phyloP scores from a whole-genome alignment of 139 green algal species.

The Chlamydomonas asymmetrica region DNA sequence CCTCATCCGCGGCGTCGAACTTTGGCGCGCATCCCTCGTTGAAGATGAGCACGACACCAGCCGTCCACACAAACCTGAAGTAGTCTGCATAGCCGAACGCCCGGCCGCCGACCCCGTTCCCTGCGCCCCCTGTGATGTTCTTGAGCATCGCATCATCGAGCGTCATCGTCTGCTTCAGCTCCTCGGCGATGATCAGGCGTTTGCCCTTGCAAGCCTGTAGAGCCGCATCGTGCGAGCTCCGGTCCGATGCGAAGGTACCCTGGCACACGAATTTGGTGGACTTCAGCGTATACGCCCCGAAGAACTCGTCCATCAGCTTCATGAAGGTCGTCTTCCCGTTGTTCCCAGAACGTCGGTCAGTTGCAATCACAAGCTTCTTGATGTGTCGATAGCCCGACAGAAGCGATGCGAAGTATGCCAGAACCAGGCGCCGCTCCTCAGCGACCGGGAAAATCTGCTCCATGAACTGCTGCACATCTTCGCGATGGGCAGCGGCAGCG shows the following conservation, averaged over 20 bases:
- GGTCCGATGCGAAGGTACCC: background rate
- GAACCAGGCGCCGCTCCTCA: background rate
- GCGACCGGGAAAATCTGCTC: background rate
- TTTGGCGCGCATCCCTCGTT: no score
- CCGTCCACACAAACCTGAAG: no score
- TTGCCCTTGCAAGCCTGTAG: no score
- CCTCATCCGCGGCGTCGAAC: no score
- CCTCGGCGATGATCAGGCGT: no score
- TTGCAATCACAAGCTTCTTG: background rate
- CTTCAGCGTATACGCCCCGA: background rate
- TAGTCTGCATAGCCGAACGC: background rate
- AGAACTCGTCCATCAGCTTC: background rate
- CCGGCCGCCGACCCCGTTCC: background rate
- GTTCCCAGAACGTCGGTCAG: background rate
- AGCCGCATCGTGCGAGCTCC: background rate
- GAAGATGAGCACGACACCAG: no score
- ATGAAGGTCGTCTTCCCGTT: background rate
- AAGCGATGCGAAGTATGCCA: background rate
- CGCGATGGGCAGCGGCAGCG: background rate
- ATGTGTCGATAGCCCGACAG: background rate
- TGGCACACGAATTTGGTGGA: slow-evolving; percentile 1
- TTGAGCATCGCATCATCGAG: background rate
- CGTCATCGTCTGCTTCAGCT: background rate
- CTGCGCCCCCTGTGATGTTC: background rate
- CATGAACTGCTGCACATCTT: background rate